Evolutionary conservation across 1,284 basidiomycete species (phyloP).

Genomic region (Cystobasidium sp.): DNA sequence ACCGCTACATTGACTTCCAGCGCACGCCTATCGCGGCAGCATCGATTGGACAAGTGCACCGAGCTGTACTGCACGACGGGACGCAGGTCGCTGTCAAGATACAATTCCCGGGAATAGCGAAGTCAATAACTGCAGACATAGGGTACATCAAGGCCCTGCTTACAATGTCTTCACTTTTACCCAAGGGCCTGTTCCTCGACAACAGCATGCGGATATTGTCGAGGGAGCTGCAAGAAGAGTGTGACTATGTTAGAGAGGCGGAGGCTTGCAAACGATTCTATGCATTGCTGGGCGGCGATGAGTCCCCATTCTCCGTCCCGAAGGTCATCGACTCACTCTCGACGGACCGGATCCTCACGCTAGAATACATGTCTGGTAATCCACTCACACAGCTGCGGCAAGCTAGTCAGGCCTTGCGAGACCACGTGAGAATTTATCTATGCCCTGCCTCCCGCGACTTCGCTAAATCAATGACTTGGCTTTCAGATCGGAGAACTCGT

Average conservation of each 20-base stretch:
- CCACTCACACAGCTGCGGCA: background rate
- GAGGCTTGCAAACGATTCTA: constrained; percentile 71
- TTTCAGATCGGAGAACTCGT: constrained; percentile 79
- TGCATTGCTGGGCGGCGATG: constrained; percentile 62
- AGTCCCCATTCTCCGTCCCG: constrained; percentile 78
- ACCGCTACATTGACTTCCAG: constrained; percentile 75
- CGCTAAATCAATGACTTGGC: background rate
- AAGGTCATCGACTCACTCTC: constrained; percentile 77
- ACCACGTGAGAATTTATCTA: constrained; percentile 66
- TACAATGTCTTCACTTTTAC: constrained; percentile 77
- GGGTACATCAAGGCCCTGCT: constrained; percentile 83
- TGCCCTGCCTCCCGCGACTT: background rate
- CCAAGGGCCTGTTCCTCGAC: constrained; percentile 85
- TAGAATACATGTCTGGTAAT: constrained; percentile 81
- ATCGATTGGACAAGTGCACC: constrained; percentile 96
- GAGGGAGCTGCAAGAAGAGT: constrained; percentile 91
- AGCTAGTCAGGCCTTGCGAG: constrained; percentile 68
- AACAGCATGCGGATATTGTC: constrained; percentile 87
- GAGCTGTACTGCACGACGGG: constrained; percentile 65
- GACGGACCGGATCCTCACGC: constrained; percentile 81
- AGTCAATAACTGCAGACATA: constrained; percentile 85
- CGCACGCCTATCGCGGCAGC: constrained; percentile 92
- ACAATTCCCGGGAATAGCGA: constrained; percentile 89
- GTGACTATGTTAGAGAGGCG: constrained; percentile 89
- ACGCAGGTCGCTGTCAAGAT: constrained; percentile 83